Evolutionary conservation across 2,329 filamentous ascomycete species (phyloP).

Genomic region (Teratosphaeria zuluensis): DNA sequence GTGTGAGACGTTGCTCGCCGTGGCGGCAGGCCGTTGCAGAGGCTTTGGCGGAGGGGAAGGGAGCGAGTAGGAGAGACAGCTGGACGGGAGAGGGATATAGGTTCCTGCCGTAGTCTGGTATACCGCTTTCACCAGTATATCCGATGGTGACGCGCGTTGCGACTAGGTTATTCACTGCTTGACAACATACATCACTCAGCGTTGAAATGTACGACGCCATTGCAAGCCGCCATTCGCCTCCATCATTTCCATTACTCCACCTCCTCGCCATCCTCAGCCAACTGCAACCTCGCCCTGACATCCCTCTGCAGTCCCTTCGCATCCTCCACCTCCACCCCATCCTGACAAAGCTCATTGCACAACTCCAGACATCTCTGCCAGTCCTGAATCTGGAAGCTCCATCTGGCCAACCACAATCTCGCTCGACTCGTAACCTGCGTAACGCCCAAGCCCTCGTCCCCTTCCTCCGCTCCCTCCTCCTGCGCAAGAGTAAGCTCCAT

Average conservation of each 20-base stretch:
- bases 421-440: conserved; percentile 88
- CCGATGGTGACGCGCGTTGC: not conserved
- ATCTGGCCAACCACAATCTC: conserved; percentile 82
- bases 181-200: too few relatives aligned
- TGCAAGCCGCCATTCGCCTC: not conserved
- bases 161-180: not conserved
- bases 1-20: not conserved
- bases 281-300: conserved; percentile 61
- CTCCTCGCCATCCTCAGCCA: conserved; percentile 8
- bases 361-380: conserved; percentile 67
- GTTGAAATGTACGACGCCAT: too few relatives aligned
- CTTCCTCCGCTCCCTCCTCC: conserved; percentile 58
- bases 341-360: conserved; percentile 85
- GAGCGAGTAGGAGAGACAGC: not conserved
- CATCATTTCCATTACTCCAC: not conserved
- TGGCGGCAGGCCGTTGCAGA: not conserved
- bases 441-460: conserved; percentile 59
- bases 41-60: not conserved
- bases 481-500: conserved; percentile 95
- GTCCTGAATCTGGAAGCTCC: conserved; percentile 66
- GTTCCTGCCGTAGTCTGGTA: not conserved
- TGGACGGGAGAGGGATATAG: not conserved
- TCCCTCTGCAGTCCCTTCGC: conserved; percentile 88
- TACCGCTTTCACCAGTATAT: too few relatives aligned
- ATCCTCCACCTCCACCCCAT: conserved; percentile 93